These are phyloP conservation scores for Porphyrellus cyaneotinctus DNA, from an alignment of 768 basidiomycete species.

Conservation along the genomic window DNA sequence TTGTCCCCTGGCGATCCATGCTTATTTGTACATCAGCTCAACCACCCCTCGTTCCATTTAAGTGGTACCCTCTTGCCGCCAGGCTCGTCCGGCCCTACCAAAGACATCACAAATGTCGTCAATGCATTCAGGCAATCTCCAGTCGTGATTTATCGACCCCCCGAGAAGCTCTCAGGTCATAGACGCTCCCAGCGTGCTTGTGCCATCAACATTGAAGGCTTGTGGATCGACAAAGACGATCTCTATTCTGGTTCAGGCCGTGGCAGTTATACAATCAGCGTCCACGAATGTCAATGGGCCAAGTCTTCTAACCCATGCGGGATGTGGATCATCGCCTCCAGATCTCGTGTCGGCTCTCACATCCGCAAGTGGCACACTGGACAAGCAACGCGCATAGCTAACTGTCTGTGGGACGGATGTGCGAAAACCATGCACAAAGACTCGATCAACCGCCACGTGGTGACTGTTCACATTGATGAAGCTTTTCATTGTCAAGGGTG, in stretches of 20 bases:
- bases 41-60: not conserved
- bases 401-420: slow-evolving; percentile 8
- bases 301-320: not conserved
- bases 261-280: not conserved
- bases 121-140: not conserved
- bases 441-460: slow-evolving; percentile 9
- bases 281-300: slow-evolving; percentile 11
- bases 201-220: not conserved
- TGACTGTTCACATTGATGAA: slow-evolving; percentile 6
- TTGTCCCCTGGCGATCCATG: not conserved
- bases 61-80: not conserved
- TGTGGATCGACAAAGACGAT: slow-evolving; percentile 6
- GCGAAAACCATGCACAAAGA: not conserved
- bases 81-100: not conserved
- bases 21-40: not conserved
- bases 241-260: not conserved
- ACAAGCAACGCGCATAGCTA: not conserved
- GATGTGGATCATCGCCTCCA: slow-evolving; percentile 11
- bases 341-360: not conserved
- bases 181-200: not conserved
- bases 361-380: slow-evolving; percentile 7
- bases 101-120: not conserved
- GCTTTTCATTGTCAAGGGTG: slow-evolving; percentile 6
- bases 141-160: not conserved
- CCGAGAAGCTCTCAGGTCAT: not conserved